Evolutionary conservation across 257 asterid genomes (phyloP).

Genomic region (Primulina eburnea): DNA sequence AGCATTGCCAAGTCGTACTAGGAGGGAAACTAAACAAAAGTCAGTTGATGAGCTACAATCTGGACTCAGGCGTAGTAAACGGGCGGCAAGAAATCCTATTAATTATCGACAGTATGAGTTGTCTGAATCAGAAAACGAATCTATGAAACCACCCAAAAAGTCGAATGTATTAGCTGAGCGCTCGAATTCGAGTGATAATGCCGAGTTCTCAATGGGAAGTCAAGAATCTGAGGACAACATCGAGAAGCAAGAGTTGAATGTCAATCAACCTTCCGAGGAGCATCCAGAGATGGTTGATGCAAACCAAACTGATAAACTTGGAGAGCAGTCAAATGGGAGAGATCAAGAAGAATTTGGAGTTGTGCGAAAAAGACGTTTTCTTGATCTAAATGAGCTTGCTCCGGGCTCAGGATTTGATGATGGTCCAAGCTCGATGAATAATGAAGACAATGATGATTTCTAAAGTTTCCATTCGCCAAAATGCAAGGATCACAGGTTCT

Average conservation of each 20-base stretch:
- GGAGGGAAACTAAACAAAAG: slow-evolving; percentile 69
- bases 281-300: slow-evolving; percentile 36
- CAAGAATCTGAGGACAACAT: slow-evolving; percentile 49
- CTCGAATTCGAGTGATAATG: slow-evolving; percentile 44
- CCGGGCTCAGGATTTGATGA: slow-evolving; percentile 88
- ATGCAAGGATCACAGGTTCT: slow-evolving; percentile 24
- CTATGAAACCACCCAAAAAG: slow-evolving; percentile 50
- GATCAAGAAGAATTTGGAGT: slow-evolving; percentile 48
- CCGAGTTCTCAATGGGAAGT: slow-evolving; percentile 48
- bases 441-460: slow-evolving; percentile 44
- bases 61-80: slow-evolving; percentile 85
- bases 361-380: slow-evolving; percentile 56
- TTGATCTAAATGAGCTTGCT: slow-evolving; percentile 88
- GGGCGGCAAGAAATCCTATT: slow-evolving; percentile 76
- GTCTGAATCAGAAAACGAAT: slow-evolving; percentile 77
- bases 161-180: slow-evolving; percentile 40
- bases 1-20: slow-evolving; percentile 53
- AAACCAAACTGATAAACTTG: slow-evolving; percentile 29
- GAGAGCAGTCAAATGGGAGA: slow-evolving; percentile 34
- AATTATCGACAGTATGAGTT: slow-evolving; percentile 66
- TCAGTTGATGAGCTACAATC: slow-evolving; percentile 55
- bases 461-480: slow-evolving; percentile 26
- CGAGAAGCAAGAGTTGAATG: slow-evolving; percentile 38
- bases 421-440: slow-evolving; percentile 54
- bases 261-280: slow-evolving; percentile 36